These are phyloP conservation scores for Bondarzewia mesenterica DNA, from an alignment of 1,284 basidiomycete species.

Conservation along the genomic window DNA sequence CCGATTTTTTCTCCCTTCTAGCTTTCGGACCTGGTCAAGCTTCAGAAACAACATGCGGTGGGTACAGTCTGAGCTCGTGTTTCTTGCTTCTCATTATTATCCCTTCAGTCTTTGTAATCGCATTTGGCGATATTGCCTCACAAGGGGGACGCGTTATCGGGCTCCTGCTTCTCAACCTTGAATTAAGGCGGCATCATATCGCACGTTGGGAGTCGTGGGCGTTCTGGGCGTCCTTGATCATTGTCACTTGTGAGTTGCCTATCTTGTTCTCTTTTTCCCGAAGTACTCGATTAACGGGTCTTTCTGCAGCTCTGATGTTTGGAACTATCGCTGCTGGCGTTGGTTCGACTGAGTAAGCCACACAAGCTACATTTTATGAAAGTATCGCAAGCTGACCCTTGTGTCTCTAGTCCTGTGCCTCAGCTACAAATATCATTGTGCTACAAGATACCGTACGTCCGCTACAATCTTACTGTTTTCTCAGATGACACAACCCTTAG, in stretches of 20 bases:
- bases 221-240: slow-evolving; percentile 26
- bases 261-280: too few species aligned
- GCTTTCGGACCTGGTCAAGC: slow-evolving; percentile 1
- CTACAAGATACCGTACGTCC: not conserved
- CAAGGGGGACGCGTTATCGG: slow-evolving; percentile 36
- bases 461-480: not conserved
- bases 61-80: not conserved
- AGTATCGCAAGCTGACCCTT: not conserved
- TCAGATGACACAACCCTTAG: not conserved
- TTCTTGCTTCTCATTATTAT: not conserved
- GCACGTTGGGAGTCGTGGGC: slow-evolving; percentile 26
- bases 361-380: not conserved
- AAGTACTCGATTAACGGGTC: not conserved
- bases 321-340: not conserved
- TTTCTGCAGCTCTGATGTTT: not conserved
- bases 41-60: slow-evolving; percentile 8
- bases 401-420: not conserved
- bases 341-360: not conserved
- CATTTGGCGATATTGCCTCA: slow-evolving; percentile 38
- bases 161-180: slow-evolving; percentile 32
- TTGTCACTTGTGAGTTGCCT: slow-evolving; percentile 35
- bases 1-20: slow-evolving; percentile 11
- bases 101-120: slow-evolving; percentile 37
- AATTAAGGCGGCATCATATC: slow-evolving; percentile 28
- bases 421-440: not conserved